Evolutionary conservation across 371 early-diverging fungal species (phyloP).

Genomic region (Rhizopus stolonifer): DNA sequence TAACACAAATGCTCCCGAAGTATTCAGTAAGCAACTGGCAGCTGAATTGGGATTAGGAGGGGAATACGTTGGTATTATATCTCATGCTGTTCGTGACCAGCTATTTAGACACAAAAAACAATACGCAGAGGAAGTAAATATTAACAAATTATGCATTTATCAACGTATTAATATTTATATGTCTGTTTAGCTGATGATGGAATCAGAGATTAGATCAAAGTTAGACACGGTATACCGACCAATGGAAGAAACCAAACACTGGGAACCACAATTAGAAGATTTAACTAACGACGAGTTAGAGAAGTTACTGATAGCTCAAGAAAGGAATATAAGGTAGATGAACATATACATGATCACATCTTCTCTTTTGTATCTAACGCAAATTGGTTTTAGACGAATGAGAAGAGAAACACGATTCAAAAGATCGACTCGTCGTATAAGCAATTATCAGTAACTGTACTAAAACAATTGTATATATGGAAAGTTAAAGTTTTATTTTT

Average conservation of each 20-base stretch:
- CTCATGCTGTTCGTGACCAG: constrained; percentile 89
- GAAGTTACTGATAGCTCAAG: constrained; percentile 73
- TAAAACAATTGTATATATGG: too few relatives aligned
- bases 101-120: constrained; percentile 71
- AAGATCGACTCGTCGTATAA: constrained; percentile 27
- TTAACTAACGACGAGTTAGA: constrained; percentile 83
- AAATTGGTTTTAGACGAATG: constrained; percentile 25
- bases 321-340: constrained; percentile 73
- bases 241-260: constrained; percentile 68
- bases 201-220: constrained; percentile 45
- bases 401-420: constrained; percentile 38
- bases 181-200: constrained; percentile 21
- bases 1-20: constrained; percentile 75
- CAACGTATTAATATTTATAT: not conserved
- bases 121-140: constrained; percentile 51
- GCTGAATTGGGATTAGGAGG: constrained; percentile 90
- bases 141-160: not conserved
- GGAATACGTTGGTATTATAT: constrained; percentile 84
- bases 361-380: not conserved
- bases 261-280: constrained; percentile 81
- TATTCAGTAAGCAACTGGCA: constrained; percentile 77
- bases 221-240: constrained; percentile 60
- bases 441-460: constrained; percentile 3
- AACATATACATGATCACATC: too few relatives aligned
- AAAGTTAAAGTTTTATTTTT: too few relatives aligned